Base-by-base conservation (phyloP, 2,329 filamentous ascomycete species). In the Exophiala spinifera region DNA sequence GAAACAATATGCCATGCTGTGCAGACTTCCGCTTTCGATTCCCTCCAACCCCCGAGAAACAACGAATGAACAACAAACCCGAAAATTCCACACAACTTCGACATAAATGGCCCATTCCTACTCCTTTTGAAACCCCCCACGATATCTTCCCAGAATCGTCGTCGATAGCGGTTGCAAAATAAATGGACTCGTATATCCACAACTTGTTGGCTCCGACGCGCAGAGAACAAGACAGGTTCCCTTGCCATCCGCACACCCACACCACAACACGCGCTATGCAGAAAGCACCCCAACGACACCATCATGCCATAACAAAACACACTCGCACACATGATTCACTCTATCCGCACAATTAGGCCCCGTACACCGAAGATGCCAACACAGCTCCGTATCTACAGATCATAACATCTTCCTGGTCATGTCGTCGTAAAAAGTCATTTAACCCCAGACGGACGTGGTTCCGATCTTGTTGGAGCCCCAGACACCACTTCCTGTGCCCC, bases 401-500 rank as follows among this genome's bases (percentile, higher is more conserved):
- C 50, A 44, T 40, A 36, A 53, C 48, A 53, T 56, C 49, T 50
- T 19, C 33, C 42, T 53, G 54, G 45, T 61, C 59, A 43, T 61
- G 45, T 53, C 54, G 34, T 57, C 49, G 20, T 59, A 31, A 31
- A 25, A 48, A 53, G 15, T 61, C 54, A 49, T 53, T 65, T 85
- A 96, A 65, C 91, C 91, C 91, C 91, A 97, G 64, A 96, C 92
- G 61, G 90, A 95, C 61, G 91, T 91, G 70, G 95, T 90, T 61
- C 91, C 89, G 58, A 95, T 84, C 47, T 84, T 83, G 61, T 85
- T 88, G 66, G 85, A 86, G 56, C 90, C 88, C 91, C 91, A 96
- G 43, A 92, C 89, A 36, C 85, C 87, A 61, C 85, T 86, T 62
- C 88, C 87, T 67, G 84, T 86, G 51, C 88, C 85, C 91, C 91